Evolutionary conservation across 1,139 yeast species (phyloP).

Genomic region (Candida labiduridarum): DNA sequence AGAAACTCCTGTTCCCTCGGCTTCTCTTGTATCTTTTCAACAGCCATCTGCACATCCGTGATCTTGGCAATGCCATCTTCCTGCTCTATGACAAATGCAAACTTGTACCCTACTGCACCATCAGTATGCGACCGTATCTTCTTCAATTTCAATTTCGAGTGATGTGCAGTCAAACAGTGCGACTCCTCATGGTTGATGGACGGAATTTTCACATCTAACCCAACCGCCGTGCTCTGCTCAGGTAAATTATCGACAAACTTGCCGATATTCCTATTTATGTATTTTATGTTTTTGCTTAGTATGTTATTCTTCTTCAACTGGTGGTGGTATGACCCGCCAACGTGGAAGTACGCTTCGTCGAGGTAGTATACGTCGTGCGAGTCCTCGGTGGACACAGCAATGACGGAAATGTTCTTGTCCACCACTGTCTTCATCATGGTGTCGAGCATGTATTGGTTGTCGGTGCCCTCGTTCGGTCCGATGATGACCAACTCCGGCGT

Average conservation of each 20-base stretch:
- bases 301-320: conserved; percentile 23
- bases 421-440: conserved; percentile 17
- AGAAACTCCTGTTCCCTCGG: no score
- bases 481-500: conserved; percentile 40
- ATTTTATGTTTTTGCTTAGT: conserved; percentile 29
- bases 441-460: conserved; percentile 14
- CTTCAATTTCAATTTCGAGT: no score
- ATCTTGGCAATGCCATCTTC: no score
- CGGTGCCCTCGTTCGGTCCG: conserved; percentile 41
- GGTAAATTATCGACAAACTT: conserved; percentile 21
- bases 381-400: conserved; percentile 33
- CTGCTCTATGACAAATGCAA: no score
- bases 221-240: conserved; percentile 10
- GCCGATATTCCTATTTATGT: conserved; percentile 26
- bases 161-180: no score
- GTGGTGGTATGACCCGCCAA: conserved; percentile 7
- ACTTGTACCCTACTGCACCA: no score
- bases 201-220: no score
- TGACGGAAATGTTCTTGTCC: conserved; percentile 23
- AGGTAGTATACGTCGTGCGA: conserved; percentile 35
- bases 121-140: no score
- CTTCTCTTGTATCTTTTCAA: no score
- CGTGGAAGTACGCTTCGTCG: conserved; percentile 24
- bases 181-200: no score
- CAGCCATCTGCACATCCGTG: no score